Percentiles rank a stretch among this genome's conserved stretches.
phyloP scores from a whole-genome alignment of 306 rosid genomes.

The Quercus robur region DNA sequence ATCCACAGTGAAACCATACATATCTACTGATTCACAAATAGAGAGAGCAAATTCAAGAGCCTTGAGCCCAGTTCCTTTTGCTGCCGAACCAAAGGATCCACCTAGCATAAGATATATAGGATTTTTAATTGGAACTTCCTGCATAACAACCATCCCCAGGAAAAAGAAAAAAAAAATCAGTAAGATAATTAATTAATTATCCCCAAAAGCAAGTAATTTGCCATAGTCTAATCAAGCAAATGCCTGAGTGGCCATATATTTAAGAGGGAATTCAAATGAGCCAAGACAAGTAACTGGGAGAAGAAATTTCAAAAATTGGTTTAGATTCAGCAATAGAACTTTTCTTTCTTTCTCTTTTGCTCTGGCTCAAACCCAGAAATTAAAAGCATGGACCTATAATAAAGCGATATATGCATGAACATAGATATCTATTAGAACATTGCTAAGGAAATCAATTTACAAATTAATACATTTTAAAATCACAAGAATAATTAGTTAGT shows the following conservation, averaged over 20 bases:
- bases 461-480: neutral
- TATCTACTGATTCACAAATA: conserved; percentile 91
- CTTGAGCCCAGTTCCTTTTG: conserved; percentile 98
- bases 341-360: neutral
- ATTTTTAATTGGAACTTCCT: conserved; percentile 88
- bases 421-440: neutral
- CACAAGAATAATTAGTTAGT: neutral
- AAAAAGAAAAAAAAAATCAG: neutral
- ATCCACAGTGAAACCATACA: conserved; percentile 99
- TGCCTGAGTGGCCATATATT: neutral
- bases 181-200: neutral
- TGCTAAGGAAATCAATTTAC: neutral
- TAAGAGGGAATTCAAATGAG: neutral
- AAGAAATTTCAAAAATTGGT: neutral
- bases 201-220: neutral
- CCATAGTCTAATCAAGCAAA: neutral
- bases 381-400: neutral
- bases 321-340: neutral
- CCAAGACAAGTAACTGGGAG: neutral
- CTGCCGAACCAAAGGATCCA: conserved; percentile 95
- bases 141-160: conserved; percentile 38
- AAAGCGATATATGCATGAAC: neutral
- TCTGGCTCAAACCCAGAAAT: neutral
- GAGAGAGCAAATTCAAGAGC: conserved; percentile 98
- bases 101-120: conserved; percentile 95